Evolutionary conservation across 192 early-diverging fungal genomes (phyloP).

Genomic region (Ambispora gerdemannii): DNA sequence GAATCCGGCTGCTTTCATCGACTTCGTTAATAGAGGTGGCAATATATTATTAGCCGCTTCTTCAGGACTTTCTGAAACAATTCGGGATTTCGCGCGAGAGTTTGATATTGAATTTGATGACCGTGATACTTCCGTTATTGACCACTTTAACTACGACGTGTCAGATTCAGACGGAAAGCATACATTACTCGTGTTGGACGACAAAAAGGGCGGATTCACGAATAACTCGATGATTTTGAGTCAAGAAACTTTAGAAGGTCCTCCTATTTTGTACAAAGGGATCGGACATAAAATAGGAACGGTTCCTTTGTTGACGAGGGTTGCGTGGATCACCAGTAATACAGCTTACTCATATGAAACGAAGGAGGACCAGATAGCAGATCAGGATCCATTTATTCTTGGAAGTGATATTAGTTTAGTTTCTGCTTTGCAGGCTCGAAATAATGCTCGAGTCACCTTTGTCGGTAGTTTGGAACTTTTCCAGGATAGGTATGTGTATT

Average conservation of each 20-base stretch:
- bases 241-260: conserved; percentile 38
- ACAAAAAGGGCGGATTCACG: conserved; percentile 38
- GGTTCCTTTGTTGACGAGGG: conserved; percentile 57
- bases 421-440: conserved; percentile 81
- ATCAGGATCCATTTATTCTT: conserved; percentile 40
- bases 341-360: conserved; percentile 68
- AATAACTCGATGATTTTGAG: conserved; percentile 43
- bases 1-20: conserved; percentile 59
- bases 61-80: conserved; percentile 57
- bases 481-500: conserved; percentile 59
- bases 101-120: conserved; percentile 86
- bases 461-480: conserved; percentile 82
- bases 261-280: conserved; percentile 69
- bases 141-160: conserved; percentile 61
- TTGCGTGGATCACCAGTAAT: conserved; percentile 50
- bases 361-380: conserved; percentile 41
- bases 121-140: conserved; percentile 63
- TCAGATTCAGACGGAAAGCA: conserved; percentile 45
- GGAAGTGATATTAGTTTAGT: conserved; percentile 72
- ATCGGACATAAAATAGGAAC: conserved; percentile 68
- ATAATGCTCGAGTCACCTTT: conserved; percentile 84
- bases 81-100: conserved; percentile 84
- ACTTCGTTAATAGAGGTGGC: conserved; percentile 88
- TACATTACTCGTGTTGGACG: conserved; percentile 51
- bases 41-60: conserved; percentile 79